phyloP scores from a whole-genome alignment of 495 filamentous ascomycete species.

The Hyaloscypha hepaticicola region DNA sequence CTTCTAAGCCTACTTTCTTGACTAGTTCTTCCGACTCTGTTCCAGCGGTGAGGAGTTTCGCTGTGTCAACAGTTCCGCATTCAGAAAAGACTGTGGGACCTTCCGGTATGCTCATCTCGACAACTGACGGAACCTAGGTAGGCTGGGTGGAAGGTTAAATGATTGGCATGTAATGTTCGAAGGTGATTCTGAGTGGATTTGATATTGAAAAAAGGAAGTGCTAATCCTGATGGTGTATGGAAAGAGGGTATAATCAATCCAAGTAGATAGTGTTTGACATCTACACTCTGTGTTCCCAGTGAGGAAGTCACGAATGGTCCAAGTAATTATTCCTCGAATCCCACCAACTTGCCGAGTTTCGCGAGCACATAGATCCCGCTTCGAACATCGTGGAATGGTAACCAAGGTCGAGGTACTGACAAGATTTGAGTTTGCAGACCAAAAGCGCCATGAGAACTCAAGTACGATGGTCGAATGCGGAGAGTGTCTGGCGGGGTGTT shows the following conservation, averaged over 20 bases:
- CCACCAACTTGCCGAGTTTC: neutral
- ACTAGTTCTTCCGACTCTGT: neutral
- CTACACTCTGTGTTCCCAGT: neutral
- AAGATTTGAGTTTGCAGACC: neutral
- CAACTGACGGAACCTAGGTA: too few species aligned
- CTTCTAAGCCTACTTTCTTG: slow-evolving; percentile 5
- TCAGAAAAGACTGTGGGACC: too few species aligned
- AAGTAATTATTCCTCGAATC: neutral
- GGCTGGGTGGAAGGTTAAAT: too few species aligned
- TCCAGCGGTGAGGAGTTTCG: neutral
- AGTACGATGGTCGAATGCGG: neutral
- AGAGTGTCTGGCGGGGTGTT: neutral
- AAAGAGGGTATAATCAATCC: neutral
- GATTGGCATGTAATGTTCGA: too few species aligned
- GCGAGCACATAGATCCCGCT: neutral
- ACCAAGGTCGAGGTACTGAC: neutral
- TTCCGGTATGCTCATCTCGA: too few species aligned
- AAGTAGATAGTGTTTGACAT: neutral
- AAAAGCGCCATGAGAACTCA: neutral
- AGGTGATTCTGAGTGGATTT: too few species aligned
- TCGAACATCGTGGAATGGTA: neutral
- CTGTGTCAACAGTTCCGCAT: too few species aligned
- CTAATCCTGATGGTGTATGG: neutral
- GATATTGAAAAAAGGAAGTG: too few species aligned
- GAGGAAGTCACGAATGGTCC: neutral